Evolutionary conservation across 352 stramenopile genomes (phyloP), one percentile per base, ranked within the genome.

Genomic region (Pythium scleroteichum): DNA sequence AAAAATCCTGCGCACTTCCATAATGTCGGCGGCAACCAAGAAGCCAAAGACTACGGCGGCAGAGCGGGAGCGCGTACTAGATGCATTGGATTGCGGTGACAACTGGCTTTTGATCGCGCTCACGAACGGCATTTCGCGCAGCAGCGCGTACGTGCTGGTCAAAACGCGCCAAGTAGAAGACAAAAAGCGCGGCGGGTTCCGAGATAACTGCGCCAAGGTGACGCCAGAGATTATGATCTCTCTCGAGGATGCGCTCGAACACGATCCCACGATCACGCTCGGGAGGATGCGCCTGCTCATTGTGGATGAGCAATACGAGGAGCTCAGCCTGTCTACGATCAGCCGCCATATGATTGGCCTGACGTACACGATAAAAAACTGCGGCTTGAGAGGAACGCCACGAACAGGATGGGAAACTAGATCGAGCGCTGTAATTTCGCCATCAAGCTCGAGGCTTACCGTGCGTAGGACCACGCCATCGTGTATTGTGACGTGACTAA

Each of bases 291-390:
- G n/a, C n/a, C n/a, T n/a, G n/a, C n/a, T n/a, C n/a, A n/a, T n/a
- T n/a, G n/a, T n/a, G n/a, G n/a, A n/a, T n/a, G n/a, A n/a, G n/a
- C n/a, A n/a, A n/a, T n/a, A n/a, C n/a, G n/a, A n/a, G n/a, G n/a
- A n/a, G n/a, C n/a, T n/a, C n/a, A n/a, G n/a, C n/a, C n/a, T n/a
- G n/a, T n/a, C n/a, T n/a, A 52, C 46, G 22, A 52, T 52, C 9
- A 52, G 26, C 7, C 46, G 23, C 26, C 22, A 45, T 45, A 2
- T 55, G 29, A 1, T 55, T 45, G 48, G 29, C 6, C 3, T 52
- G 19, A 45, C 27, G 13, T 55, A 55, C 17, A 55, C 32, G n/a
- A 29, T 45, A 5, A 32, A 55, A 35, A 2, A 2, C 27, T 55
- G 48, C 32, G 48, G 17, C 13, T 32, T 3, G 48, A 45, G 32